Evolutionary conservation across 176 grass and related monocot genomes (phyloP).

Genomic region (Oryza brachyantha): DNA sequence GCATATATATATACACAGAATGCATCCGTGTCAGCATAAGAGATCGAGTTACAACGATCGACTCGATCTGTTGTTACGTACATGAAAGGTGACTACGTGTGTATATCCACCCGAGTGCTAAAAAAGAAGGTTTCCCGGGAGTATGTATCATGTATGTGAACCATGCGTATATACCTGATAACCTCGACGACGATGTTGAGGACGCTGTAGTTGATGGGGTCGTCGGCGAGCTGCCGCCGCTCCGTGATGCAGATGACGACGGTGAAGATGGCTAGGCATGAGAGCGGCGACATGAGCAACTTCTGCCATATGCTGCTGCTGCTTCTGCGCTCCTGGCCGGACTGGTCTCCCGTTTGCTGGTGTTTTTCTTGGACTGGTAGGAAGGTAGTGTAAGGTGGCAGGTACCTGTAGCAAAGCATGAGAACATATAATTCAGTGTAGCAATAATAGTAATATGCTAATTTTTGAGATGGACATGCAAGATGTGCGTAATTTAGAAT

Average conservation of each 20-base stretch:
- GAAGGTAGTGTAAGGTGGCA: slow-evolving; percentile 67
- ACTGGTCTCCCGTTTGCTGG: background rate
- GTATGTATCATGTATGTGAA: too few relatives aligned
- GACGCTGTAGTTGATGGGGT: slow-evolving; percentile 66
- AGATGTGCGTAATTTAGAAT: background rate
- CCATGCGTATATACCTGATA: slow-evolving; percentile 37
- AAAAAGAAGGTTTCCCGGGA: too few relatives aligned
- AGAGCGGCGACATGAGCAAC: slow-evolving; percentile 54
- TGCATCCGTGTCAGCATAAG: too few relatives aligned
- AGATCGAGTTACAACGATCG: too few relatives aligned
- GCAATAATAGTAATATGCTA: background rate
- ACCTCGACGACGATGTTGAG: slow-evolving; percentile 65
- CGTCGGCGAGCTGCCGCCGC: slow-evolving; percentile 42
- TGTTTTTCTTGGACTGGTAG: slow-evolving; percentile 13
- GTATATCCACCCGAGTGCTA: too few relatives aligned
- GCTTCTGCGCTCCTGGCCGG: background rate
- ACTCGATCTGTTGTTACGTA: too few relatives aligned
- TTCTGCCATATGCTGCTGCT: slow-evolving; percentile 27
- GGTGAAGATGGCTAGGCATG: slow-evolving; percentile 51
- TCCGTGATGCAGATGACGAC: slow-evolving; percentile 67
- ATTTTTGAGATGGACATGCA: background rate
- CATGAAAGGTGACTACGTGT: too few relatives aligned
- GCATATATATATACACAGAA: too few relatives aligned
- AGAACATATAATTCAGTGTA: background rate
- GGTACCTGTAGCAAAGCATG: slow-evolving; percentile 40